Evolutionary conservation across 148 eudicot genomes (phyloP).

Genomic region (Pharnaceum exiguum): DNA sequence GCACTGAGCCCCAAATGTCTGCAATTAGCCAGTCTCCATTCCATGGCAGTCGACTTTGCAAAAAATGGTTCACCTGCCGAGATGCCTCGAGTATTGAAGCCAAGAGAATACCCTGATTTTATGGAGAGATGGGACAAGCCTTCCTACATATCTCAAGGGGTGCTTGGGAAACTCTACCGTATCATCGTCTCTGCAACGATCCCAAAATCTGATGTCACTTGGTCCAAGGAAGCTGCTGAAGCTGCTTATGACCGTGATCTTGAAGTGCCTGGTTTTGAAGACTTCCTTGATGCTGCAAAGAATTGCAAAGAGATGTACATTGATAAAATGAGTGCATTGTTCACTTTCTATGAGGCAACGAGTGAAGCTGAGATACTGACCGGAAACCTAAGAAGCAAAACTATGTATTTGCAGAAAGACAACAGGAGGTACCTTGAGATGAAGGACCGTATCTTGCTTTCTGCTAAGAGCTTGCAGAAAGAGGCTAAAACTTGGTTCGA

Average conservation of each 20-base stretch:
- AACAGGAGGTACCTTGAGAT: constrained; percentile 71
- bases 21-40: constrained; percentile 74
- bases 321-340: constrained; percentile 52
- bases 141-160: constrained; percentile 60
- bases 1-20: constrained; percentile 78
- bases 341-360: constrained; percentile 65
- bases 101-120: constrained; percentile 86
- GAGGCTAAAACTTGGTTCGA: constrained; percentile 83
- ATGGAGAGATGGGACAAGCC: constrained; percentile 84
- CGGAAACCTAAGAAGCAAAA: constrained; percentile 56
- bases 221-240: constrained; percentile 35
- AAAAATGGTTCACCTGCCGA: constrained; percentile 94
- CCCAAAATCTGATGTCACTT: constrained; percentile 20
- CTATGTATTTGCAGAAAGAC: constrained; percentile 57
- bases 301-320: constrained; percentile 63
- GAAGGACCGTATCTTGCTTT: constrained; percentile 68
- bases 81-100: constrained; percentile 73
- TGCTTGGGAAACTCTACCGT: constrained; percentile 79
- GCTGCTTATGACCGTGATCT: constrained; percentile 67
- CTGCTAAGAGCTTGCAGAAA: constrained; percentile 57
- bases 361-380: constrained; percentile 77
- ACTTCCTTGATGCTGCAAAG: constrained; percentile 47
- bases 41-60: constrained; percentile 99
- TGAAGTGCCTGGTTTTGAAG: constrained; percentile 53
- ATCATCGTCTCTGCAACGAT: constrained; percentile 35